phyloP scores from a whole-genome alignment of 2,329 filamentous ascomycete genomes.

The Botrytis squamosa region DNA sequence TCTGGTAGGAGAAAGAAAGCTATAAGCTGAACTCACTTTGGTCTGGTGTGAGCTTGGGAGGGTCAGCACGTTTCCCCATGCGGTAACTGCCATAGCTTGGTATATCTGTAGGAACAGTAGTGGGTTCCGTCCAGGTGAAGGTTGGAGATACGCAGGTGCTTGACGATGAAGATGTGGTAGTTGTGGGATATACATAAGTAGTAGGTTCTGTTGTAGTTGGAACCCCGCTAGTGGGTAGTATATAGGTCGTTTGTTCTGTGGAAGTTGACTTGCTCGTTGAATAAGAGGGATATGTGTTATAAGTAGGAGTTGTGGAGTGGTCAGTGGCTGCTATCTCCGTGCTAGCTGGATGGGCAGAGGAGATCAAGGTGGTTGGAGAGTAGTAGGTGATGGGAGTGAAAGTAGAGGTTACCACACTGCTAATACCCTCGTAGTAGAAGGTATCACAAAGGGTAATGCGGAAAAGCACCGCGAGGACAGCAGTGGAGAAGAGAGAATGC shows the following conservation, averaged over 20 bases:
- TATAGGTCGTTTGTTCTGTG: too few relatives aligned
- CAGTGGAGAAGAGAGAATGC: neutral
- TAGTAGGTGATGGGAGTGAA: neutral
- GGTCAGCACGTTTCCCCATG: neutral
- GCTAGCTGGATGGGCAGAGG: neutral
- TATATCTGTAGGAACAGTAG: neutral
- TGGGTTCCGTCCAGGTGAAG: neutral
- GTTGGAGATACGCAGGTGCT: neutral
- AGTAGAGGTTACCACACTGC: neutral
- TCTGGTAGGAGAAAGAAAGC: accelerated
- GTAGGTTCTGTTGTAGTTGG: neutral
- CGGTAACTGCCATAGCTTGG: neutral
- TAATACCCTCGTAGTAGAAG: neutral
- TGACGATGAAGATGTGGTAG: neutral
- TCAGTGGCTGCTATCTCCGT: neutral
- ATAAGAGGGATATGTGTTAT: neutral
- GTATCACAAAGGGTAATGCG: neutral
- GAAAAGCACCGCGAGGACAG: neutral
- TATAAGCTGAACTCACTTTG: neutral
- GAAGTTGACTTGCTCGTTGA: too few relatives aligned
- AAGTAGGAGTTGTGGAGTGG: neutral
- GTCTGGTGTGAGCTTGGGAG: neutral
- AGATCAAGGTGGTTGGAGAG: neutral
- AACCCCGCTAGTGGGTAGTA: too few relatives aligned
- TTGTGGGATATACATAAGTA: neutral